Percentiles rank a stretch among this genome's conserved stretches.
Conservation (phyloP, 192 early-diverging fungal species). For the Umbelopsis isabellina region DNA sequence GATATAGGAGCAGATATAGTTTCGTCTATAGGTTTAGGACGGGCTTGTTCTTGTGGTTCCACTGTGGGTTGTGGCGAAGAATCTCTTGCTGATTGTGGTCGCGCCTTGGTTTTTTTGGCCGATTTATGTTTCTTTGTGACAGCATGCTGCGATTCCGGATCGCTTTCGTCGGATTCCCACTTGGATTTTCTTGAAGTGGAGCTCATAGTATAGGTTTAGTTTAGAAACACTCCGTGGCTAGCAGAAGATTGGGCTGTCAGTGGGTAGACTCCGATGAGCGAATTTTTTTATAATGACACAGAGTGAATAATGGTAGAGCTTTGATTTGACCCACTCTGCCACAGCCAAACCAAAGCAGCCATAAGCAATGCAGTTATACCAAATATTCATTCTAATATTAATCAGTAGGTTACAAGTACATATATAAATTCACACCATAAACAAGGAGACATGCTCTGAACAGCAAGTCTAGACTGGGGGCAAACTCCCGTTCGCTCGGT, state of each 20-base stretch:
- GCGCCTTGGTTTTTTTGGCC: constrained; percentile 8
- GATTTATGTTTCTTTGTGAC: neutral
- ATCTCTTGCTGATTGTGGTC: neutral
- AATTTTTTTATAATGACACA: no score
- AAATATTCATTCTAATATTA: no score
- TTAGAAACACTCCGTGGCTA: no score
- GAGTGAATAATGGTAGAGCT: no score
- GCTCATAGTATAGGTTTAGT: constrained; percentile 1
- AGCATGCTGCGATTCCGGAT: constrained; percentile 1
- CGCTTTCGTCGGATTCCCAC: constrained; percentile 29
- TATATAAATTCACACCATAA: no score
- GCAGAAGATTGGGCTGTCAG: no score
- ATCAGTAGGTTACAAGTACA: no score
- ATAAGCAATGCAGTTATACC: no score
- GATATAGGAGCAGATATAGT: neutral
- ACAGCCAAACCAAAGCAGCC: no score
- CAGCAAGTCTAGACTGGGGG: neutral
- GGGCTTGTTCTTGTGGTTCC: neutral
- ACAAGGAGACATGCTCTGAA: neutral
- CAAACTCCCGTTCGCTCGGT: neutral
- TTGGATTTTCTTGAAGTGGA: constrained; percentile 24
- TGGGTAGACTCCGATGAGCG: no score
- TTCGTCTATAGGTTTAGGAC: neutral
- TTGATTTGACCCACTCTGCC: no score
- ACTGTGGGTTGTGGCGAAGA: neutral